Base-by-base conservation (phyloP, 164 flowering plant genomes). In the Stephania yunnanensis region DNA sequence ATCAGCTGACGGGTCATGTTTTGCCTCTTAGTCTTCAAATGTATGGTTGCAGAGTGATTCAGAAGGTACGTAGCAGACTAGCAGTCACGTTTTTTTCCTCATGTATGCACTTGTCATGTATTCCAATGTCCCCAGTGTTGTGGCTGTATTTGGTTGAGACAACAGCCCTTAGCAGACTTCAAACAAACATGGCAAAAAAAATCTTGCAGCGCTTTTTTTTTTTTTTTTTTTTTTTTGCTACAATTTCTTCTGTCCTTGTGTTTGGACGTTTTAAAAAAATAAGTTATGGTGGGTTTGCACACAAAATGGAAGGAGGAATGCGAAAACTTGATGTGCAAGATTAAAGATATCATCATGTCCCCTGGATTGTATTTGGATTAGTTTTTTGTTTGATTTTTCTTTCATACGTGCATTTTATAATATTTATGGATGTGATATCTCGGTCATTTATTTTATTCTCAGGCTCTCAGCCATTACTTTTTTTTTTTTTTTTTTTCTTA, bases 31-130 rank as follows among this genome's bases (percentile, higher is more conserved):
- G 96, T 82, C 91, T 94, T 78, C 98, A 94, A 82, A 94, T 92
- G 96, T 92, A 94, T 84, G 97, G 98, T 48, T 92, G 97, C 85
- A 83, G 97, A 85, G 97, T 94, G 44, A 91, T 94, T 74, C 97
- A 94, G 76, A 94, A 94, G 98, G 97, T 94, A 67, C 91, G 71
- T 55, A 73, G 42, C 42, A 36, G 42, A 36, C 42, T 36, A 36
- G 42, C 42, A 36, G 42, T 36, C 42, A 36, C 42, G 1, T 36
- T 36, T 36, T 36, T 36, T 36, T 36, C 42, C 42, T 36, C 42
- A 36, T 36, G 42, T 36, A 36, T 36, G 42, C 42, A 36, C 42
- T 36, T 36, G 42, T 36, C 25, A 25, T 25, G 0, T 25, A 25
- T 52, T 53, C 25, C 52, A 67, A 68, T 20, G 22, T 66, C 58